Conservation (phyloP, 345 rosid species). For the Salix arbutifolia region DNA sequence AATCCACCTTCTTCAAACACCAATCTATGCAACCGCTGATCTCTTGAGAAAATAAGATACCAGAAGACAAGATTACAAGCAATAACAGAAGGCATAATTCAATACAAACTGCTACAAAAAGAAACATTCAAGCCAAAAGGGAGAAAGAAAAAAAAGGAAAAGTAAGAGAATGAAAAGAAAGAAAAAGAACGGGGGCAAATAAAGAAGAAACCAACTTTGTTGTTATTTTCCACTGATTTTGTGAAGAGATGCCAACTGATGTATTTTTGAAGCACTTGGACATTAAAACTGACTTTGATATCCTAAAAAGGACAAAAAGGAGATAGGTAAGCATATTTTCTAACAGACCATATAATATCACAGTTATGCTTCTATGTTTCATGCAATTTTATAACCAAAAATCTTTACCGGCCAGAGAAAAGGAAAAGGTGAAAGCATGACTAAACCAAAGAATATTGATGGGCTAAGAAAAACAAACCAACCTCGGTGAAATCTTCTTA, state of each 20-base stretch:
- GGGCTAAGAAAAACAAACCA: constrained; percentile 25
- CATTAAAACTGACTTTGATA: constrained; percentile 15
- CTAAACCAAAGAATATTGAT: neutral
- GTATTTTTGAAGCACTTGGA: constrained; percentile 32
- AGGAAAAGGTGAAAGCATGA: neutral
- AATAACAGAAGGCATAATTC: neutral
- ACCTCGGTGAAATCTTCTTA: constrained; percentile 42
- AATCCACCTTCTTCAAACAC: constrained; percentile 32
- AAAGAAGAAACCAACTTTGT: constrained; percentile 32
- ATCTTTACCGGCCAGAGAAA: neutral
- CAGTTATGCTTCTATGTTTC: neutral
- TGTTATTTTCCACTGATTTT: constrained; percentile 19
- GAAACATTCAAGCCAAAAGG: neutral
- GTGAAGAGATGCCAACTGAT: constrained; percentile 27
- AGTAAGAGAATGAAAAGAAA: neutral
- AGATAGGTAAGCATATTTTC: neutral
- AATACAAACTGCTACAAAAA: neutral
- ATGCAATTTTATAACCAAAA: neutral
- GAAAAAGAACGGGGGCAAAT: constrained; percentile 9
- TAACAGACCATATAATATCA: neutral
- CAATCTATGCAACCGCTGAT: constrained; percentile 29
- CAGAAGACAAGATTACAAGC: neutral
- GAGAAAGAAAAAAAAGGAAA: neutral
- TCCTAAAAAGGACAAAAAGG: constrained; percentile 15
- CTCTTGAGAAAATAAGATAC: constrained; percentile 19